These are phyloP conservation scores for Beauveria brongniartii DNA, from an alignment of 2,329 filamentous ascomycete species.

Conservation along the genomic window DNA sequence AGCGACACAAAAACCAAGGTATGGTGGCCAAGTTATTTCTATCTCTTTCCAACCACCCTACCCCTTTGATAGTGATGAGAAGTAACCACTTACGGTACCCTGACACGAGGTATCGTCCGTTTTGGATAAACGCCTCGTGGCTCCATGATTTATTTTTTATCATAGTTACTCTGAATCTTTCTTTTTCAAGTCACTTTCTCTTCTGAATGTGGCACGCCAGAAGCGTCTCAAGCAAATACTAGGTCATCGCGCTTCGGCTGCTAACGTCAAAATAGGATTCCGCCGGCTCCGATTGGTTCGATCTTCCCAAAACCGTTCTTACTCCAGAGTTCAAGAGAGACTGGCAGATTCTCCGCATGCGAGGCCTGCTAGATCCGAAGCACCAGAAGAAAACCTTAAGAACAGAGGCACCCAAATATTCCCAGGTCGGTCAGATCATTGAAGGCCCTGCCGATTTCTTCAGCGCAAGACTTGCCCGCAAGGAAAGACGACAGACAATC, in stretches of 20 bases:
- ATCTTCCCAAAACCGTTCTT: conserved; percentile 74
- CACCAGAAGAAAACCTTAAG: conserved; percentile 87
- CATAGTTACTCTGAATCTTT: conserved; percentile 67
- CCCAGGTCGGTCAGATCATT: conserved; percentile 80
- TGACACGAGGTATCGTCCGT: conserved; percentile 33
- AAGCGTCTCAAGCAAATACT: neutral
- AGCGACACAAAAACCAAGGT: conserved; percentile 20
- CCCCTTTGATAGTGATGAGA: conserved; percentile 29
- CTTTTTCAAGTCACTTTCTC: conserved; percentile 8
- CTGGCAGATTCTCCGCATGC: conserved; percentile 81
- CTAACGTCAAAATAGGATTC: conserved; percentile 33
- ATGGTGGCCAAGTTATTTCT: conserved; percentile 2
- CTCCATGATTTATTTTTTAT: conserved; percentile 45
- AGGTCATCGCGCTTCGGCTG: neutral
- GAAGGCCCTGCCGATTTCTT: conserved; percentile 85
- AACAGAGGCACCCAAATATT: conserved; percentile 62
- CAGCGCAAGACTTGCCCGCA: conserved; percentile 72
- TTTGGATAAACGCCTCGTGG: conserved; percentile 46
- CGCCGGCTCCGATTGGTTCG: conserved; percentile 78
- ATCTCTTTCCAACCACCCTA: neutral
- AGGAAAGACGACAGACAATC: conserved; percentile 79
- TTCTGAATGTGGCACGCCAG: neutral
- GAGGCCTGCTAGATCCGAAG: conserved; percentile 81
- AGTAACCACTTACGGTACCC: conserved; percentile 26
- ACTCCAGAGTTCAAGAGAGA: conserved; percentile 84